Base-by-base conservation (phyloP, 495 filamentous ascomycete genomes). In the Penicillium arizonense region DNA sequence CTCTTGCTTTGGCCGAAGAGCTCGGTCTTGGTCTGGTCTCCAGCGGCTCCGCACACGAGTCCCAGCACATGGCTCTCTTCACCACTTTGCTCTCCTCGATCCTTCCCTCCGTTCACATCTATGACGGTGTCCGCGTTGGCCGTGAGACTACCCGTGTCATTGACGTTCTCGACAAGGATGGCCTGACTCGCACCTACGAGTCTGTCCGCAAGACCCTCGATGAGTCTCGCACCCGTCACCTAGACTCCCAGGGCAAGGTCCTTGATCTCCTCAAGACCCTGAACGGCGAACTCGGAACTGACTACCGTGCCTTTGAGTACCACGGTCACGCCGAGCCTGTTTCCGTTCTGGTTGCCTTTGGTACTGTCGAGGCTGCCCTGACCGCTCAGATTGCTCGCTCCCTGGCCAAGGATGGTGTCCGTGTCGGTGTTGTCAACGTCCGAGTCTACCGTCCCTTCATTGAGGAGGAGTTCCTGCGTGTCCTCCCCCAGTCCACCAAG, bases 11-110 rank as follows among this genome's bases (percentile, higher is more conserved):
- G 18, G 87, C 90, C n/a, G 94, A 97, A 65, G 94, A 97, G 36
- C 81, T 97, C 24, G 93, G 95, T 12, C 72, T 96, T 20, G 94
- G 85, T 35, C 79, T 97, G 30, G 80, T 98, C 11, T 84, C 88
- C 33, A 96, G 90, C 60, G 83, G 83, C 23, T 97, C 91, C 23
- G 83, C 84, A 23, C 89, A 95, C 57, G 94, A 98, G 69, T 79
- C 87, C 26, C 94, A 98, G 77, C 95, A 98, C 70, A 97, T 97
- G 87, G 81, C 93, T 5, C 76, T 98, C 12, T 84, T 97, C 62
- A 81, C 94, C 8, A 97, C 91, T 2, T 68, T 97, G 12, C 73
- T 96, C 36, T 87, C 94, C 2, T 81, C 79, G 26, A 73, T 94
- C 14, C 64, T 96, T 45, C 94, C 94, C 6, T 89, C 88, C 0